Percentiles rank a stretch among this genome's conserved stretches.
Evolutionary conservation across 129 eudicot species (phyloP).

Genomic region (Calendula officinalis): DNA sequence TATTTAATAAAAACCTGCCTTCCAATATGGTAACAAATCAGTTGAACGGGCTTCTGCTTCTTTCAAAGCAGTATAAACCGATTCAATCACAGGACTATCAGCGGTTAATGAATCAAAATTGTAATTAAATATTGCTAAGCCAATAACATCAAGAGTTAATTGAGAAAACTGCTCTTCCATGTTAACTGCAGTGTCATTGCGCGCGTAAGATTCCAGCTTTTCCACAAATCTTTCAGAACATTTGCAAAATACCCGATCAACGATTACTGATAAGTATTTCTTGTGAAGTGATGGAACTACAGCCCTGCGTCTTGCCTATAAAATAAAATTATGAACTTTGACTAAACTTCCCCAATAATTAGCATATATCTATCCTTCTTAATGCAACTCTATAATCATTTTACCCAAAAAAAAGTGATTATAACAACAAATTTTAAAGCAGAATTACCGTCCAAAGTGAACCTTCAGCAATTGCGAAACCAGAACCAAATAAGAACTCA

Average conservation of each 20-base stretch:
- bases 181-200: constrained; percentile 66
- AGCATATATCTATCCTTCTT: too few relatives aligned
- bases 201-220: constrained; percentile 55
- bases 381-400: background rate
- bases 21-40: constrained; percentile 94
- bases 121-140: constrained; percentile 87
- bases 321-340: constrained; percentile 3
- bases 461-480: constrained; percentile 98
- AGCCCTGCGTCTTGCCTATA: constrained; percentile 97
- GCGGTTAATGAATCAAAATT: constrained; percentile 86
- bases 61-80: constrained; percentile 87
- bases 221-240: constrained; percentile 85
- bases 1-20: constrained; percentile 47
- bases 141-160: constrained; percentile 90
- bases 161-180: constrained; percentile 92
- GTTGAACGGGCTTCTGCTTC: constrained; percentile 96
- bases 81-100: constrained; percentile 94
- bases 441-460: constrained; percentile 85
- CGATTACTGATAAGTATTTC: constrained; percentile 81
- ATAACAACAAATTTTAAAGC: background rate
- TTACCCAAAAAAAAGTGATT: too few relatives aligned
- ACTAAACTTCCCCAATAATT: too few relatives aligned
- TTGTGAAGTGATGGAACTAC: constrained; percentile 99
- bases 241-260: constrained; percentile 88
- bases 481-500: constrained; percentile 91